These are phyloP conservation scores for Straminergon stramineum DNA, from an alignment of 225 moss, liverwort and hornwort species.

Conservation along the genomic window DNA sequence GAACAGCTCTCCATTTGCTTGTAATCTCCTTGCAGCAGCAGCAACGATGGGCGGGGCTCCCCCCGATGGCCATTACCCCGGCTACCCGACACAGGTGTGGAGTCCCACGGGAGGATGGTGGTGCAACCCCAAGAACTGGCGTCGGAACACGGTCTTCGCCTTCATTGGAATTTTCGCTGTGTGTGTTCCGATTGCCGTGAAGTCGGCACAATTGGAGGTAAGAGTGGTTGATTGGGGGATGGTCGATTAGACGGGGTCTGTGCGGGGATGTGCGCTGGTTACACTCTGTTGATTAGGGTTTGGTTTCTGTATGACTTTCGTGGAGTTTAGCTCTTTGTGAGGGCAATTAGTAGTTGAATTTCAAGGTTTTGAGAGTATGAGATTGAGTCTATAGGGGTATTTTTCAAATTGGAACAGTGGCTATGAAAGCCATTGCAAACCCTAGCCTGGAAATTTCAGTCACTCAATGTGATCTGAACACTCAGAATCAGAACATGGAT, in stretches of 20 bases:
- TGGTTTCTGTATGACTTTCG: neutral
- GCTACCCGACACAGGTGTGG: slow-evolving; percentile 89
- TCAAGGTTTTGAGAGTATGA: neutral
- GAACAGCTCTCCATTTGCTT: neutral
- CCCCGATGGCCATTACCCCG: slow-evolving; percentile 68
- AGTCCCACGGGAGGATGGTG: slow-evolving; percentile 95
- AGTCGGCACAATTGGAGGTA: slow-evolving; percentile 89
- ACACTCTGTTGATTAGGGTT: neutral
- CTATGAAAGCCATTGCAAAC: neutral
- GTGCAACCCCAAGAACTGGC: slow-evolving; percentile 86
- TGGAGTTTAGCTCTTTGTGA: neutral
- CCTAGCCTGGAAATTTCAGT: neutral
- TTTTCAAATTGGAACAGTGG: neutral
- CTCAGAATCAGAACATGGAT: neutral
- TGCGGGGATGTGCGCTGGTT: neutral
- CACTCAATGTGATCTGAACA: neutral
- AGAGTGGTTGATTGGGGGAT: neutral
- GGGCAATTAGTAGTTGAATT: neutral
- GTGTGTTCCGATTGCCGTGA: slow-evolving; percentile 84
- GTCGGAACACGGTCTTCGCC: slow-evolving; percentile 79
- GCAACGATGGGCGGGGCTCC: slow-evolving; percentile 56
- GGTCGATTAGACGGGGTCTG: neutral
- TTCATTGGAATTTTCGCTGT: slow-evolving; percentile 68
- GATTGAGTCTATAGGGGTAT: neutral
- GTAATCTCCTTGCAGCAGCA: neutral